These are phyloP conservation scores for Cercospora sp. DNA, from an alignment of 2,329 filamentous ascomycete genomes.

Conservation along the genomic window DNA sequence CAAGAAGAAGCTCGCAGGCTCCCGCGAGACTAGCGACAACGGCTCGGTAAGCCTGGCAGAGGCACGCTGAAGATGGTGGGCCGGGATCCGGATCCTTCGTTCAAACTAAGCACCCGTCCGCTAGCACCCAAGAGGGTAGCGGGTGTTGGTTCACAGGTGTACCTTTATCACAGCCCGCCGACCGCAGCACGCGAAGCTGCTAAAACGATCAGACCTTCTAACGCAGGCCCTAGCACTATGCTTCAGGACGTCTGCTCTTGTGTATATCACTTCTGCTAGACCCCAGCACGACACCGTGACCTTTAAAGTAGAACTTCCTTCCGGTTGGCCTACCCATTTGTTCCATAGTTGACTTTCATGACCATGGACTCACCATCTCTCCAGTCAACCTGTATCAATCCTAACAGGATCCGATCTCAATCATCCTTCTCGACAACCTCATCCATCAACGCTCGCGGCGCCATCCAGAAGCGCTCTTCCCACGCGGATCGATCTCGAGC, in stretches of 20 bases:
- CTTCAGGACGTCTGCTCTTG: conserved; percentile 23
- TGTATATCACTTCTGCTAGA: conserved; percentile 25
- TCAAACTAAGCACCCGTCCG: conserved; percentile 26
- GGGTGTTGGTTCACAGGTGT: conserved; percentile 31
- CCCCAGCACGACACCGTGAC: conserved; percentile 23
- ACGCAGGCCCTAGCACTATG: conserved; percentile 26
- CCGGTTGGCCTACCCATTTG: conserved; percentile 27
- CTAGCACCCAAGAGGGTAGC: conserved; percentile 28
- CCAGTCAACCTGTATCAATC: conserved; percentile 27
- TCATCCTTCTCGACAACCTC: conserved; percentile 31
- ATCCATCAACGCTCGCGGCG: conserved; percentile 32
- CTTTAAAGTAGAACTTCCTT: conserved; percentile 24
- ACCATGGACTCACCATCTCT: conserved; percentile 40
- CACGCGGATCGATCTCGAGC: conserved; percentile 32
- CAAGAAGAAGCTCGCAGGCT: conserved; percentile 20
- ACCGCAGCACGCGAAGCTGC: conserved; percentile 20
- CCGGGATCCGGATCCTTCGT: conserved; percentile 29
- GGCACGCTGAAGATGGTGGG: conserved; percentile 21
- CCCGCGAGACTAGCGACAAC: conserved; percentile 15
- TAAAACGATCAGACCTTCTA: conserved; percentile 30
- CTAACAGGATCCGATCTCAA: conserved; percentile 29
- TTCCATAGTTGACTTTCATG: conserved; percentile 22
- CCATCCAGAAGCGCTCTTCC: conserved; percentile 33
- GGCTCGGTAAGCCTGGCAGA: conserved; percentile 13
- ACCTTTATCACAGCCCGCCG: conserved; percentile 29